Conservation (phyloP, 768 basidiomycete genomes). For the Rhodotorula toruloides region DNA sequence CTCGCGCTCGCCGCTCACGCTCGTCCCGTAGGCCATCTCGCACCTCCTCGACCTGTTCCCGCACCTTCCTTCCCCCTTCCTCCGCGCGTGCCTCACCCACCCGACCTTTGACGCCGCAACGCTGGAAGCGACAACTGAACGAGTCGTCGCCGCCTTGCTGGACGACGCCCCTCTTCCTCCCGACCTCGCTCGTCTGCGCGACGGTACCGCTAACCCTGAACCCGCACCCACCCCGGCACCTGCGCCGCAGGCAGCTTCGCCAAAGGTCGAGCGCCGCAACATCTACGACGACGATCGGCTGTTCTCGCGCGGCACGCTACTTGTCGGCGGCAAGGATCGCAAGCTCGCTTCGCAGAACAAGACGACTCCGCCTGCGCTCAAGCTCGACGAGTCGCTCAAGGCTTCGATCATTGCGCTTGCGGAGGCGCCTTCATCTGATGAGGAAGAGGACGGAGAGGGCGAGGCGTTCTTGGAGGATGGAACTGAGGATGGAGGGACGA, state of each 20-base stretch:
- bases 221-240: slow-evolving; percentile 41
- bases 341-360: not conserved
- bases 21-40: slow-evolving; percentile 46
- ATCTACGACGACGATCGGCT: slow-evolving; percentile 69
- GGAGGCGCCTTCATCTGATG: slow-evolving; percentile 55
- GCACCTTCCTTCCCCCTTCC: slow-evolving; percentile 56
- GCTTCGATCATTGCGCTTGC: slow-evolving; percentile 72
- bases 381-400: slow-evolving; percentile 62
- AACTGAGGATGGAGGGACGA: not conserved
- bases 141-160: slow-evolving; percentile 64
- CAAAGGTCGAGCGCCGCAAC: slow-evolving; percentile 55
- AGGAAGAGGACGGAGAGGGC: slow-evolving; percentile 45
- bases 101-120: slow-evolving; percentile 42
- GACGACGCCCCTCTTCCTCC: slow-evolving; percentile 61
- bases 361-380: not conserved
- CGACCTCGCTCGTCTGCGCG: slow-evolving; percentile 12
- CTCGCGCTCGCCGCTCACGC: not conserved
- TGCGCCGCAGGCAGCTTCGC: slow-evolving; percentile 36
- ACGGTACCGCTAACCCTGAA: not conserved
- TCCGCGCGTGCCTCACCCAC: slow-evolving; percentile 44
- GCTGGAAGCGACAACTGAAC: slow-evolving; percentile 59
- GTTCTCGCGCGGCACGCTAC: slow-evolving; percentile 48
- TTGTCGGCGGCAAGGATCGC: slow-evolving; percentile 5
- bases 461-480: slow-evolving; percentile 45
- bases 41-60: slow-evolving; percentile 76